Conservation (phyloP, 495 filamentous ascomycete species). For the Chaetomium fimeti region DNA sequence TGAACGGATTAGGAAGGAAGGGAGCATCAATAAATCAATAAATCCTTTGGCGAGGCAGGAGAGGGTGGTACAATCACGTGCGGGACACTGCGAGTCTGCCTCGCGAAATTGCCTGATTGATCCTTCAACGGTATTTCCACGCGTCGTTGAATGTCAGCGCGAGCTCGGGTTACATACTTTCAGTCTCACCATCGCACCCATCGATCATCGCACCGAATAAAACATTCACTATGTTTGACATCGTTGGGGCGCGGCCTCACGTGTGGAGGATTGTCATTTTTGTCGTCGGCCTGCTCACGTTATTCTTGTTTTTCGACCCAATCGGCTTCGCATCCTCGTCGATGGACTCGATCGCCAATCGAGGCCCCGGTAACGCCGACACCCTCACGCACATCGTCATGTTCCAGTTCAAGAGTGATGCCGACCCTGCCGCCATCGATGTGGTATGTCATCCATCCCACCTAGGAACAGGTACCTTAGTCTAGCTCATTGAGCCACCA, state of each 20-base stretch:
- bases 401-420: conserved; percentile 56
- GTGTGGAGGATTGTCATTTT: conserved; percentile 15
- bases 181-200: not conserved
- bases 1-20: not conserved
- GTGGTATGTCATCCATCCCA: conserved; percentile 45
- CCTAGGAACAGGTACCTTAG: no score
- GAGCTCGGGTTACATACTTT: not conserved
- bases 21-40: not conserved
- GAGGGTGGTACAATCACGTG: not conserved
- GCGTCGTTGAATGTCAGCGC: not conserved
- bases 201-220: not conserved
- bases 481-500: not conserved
- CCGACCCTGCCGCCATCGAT: conserved; percentile 40
- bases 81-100: not conserved
- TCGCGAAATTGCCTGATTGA: not conserved
- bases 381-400: conserved; percentile 58
- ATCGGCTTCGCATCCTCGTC: conserved; percentile 24
- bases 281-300: conserved; percentile 12
- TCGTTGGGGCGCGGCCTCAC: conserved; percentile 17
- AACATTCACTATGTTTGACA: conserved; percentile 6
- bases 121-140: not conserved
- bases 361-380: not conserved
- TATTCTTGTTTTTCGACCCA: conserved; percentile 29
- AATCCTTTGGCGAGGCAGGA: no score
- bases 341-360: not conserved